Evolutionary conservation across 1,284 basidiomycete genomes (phyloP).

Genomic region (Stereum hirsutum): DNA sequence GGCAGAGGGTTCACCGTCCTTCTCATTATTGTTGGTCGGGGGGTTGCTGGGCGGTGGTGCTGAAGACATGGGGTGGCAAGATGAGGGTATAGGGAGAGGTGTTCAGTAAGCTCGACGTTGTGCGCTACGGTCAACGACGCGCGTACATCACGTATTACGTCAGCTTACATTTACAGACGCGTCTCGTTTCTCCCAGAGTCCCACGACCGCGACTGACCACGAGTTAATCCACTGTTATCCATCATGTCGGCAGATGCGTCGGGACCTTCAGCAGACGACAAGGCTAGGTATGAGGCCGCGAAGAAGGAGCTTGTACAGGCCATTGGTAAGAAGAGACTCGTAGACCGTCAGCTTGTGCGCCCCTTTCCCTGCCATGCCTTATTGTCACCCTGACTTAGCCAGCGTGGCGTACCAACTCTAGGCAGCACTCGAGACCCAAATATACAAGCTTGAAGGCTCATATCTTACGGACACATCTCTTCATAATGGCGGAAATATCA

Average conservation of each 20-base stretch:
- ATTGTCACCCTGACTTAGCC: not conserved
- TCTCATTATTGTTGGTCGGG: conserved; percentile 30
- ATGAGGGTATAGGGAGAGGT: conserved; percentile 9
- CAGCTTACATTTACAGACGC: not conserved
- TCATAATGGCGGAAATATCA: conserved; percentile 73
- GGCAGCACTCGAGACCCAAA: conserved; percentile 65
- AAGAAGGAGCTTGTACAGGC: conserved; percentile 66
- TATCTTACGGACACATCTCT: conserved; percentile 68
- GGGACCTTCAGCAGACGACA: conserved; percentile 46
- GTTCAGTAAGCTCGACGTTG: no score
- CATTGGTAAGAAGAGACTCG: conserved; percentile 56
- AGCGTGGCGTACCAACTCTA: no score
- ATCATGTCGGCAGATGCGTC: conserved; percentile 18
- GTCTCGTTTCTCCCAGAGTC: not conserved
- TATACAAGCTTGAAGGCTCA: conserved; percentile 62
- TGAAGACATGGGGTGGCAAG: conserved; percentile 47
- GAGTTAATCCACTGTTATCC: not conserved
- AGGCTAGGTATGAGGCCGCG: conserved; percentile 55
- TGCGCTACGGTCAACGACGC: no score
- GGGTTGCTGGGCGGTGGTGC: conserved; percentile 47
- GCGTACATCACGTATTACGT: conserved; percentile 8
- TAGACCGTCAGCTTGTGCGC: conserved; percentile 67
- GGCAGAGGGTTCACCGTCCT: conserved; percentile 39
- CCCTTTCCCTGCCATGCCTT: not conserved
- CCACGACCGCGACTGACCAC: not conserved